Percentiles rank a stretch among this genome's conserved stretches.
phyloP scores from a whole-genome alignment of 768 basidiomycete species.

The Collybia sordida region DNA sequence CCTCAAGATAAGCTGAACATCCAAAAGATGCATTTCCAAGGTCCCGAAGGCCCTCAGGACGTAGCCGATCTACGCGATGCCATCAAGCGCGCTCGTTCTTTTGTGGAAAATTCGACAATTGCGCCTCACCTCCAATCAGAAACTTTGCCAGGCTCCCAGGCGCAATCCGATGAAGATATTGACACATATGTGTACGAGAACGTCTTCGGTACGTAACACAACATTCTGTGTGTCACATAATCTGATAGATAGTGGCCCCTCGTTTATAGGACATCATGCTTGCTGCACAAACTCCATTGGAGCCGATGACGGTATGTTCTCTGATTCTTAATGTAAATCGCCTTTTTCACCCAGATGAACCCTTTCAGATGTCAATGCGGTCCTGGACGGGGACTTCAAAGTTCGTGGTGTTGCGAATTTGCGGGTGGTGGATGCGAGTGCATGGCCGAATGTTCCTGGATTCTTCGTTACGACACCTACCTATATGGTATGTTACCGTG shows the following conservation, averaged over 20 bases:
- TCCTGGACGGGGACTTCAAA: constrained; percentile 27
- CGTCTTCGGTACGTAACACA: constrained; percentile 19
- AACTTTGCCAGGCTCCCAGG: constrained; percentile 18
- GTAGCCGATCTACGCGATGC: constrained; percentile 23
- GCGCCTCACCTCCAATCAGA: constrained; percentile 17
- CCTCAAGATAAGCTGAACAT: constrained; percentile 29
- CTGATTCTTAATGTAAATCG: too few species aligned
- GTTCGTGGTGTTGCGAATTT: constrained; percentile 27
- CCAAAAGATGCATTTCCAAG: constrained; percentile 27
- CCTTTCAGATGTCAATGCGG: constrained; percentile 22
- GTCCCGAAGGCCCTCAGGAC: constrained; percentile 18
- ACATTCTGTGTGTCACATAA: not conserved
- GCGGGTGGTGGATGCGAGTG: constrained; percentile 30
- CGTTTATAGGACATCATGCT: constrained; percentile 25
- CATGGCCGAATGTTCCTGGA: constrained; percentile 29
- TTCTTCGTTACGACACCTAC: constrained; percentile 29
- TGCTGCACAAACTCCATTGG: constrained; percentile 31
- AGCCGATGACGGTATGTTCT: constrained; percentile 14
- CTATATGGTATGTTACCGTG: constrained; percentile 30
- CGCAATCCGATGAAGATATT: constrained; percentile 18
- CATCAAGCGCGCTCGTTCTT: constrained; percentile 19
- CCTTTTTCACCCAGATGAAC: too few species aligned
- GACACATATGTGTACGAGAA: constrained; percentile 11
- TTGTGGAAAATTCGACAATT: constrained; percentile 17
- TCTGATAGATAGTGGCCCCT: not conserved